Evolutionary conservation across 1,139 yeast genomes (phyloP).

Genomic region (Sugiyamaella sp.): DNA sequence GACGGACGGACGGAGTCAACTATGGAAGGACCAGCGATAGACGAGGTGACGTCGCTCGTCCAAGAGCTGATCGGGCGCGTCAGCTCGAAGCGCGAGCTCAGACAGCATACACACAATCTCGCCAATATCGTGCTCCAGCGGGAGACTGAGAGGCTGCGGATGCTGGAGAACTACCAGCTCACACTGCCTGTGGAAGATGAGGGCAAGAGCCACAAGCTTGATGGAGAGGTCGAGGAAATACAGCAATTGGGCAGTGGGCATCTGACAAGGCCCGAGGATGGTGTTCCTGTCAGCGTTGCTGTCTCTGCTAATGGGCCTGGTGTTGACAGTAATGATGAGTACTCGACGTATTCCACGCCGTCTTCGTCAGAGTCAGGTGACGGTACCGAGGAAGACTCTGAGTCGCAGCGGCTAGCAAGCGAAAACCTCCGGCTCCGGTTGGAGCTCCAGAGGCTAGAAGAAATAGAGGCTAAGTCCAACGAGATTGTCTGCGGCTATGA

Average conservation of each 20-base stretch:
- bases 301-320: too few relatives aligned
- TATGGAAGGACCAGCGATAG: constrained; percentile 19
- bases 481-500: constrained; percentile 33
- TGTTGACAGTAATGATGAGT: constrained; percentile 14
- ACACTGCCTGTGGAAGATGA: too few relatives aligned
- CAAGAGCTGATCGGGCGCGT: constrained; percentile 28
- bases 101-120: constrained; percentile 23
- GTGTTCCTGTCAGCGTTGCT: too few relatives aligned
- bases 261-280: background rate
- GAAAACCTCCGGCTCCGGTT: constrained; percentile 34
- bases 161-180: constrained; percentile 23
- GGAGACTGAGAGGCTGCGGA: constrained; percentile 26
- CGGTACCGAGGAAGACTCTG: constrained; percentile 9
- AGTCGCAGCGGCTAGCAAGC: constrained; percentile 20
- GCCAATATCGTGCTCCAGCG: constrained; percentile 27
- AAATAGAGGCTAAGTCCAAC: constrained; percentile 30
- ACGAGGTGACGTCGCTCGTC: constrained; percentile 29
- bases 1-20: background rate
- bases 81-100: constrained; percentile 23
- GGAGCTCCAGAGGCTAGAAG: constrained; percentile 35
- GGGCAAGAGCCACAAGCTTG: background rate
- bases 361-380: constrained; percentile 7
- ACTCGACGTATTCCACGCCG: background rate
- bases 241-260: background rate
- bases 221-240: constrained; percentile 14